These are phyloP conservation scores for Pythium insidiosum DNA, from an alignment of 352 stramenopile species.

Conservation along the genomic window DNA sequence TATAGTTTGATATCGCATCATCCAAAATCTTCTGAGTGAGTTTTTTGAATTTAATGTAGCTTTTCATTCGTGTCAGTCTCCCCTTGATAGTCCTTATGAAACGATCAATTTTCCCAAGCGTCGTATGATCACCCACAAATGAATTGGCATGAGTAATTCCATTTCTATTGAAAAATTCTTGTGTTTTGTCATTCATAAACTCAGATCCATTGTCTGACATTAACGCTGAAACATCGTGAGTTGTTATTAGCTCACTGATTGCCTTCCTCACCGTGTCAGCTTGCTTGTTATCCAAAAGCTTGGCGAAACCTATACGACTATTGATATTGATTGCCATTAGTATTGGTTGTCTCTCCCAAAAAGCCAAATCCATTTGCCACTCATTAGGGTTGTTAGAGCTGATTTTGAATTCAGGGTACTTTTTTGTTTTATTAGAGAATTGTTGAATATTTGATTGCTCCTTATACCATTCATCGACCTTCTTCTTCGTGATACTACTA, in stretches of 20 bases:
- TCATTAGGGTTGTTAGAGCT: constrained; percentile 13
- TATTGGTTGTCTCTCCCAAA: constrained; percentile 15
- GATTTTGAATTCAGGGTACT: constrained; percentile 11
- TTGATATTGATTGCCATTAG: constrained; percentile 30
- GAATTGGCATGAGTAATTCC: constrained; percentile 32
- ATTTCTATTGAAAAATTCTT: constrained; percentile 18
- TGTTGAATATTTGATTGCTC: constrained; percentile 14
- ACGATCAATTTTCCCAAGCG: constrained; percentile 33
- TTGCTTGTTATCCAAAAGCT: constrained; percentile 25
- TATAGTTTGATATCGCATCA: constrained; percentile 27
- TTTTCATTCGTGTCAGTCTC: constrained; percentile 18
- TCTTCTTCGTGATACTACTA: constrained; percentile 10
- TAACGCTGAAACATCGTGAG: constrained; percentile 16
- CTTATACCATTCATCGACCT: constrained; percentile 15
- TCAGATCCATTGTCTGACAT: constrained; percentile 28
- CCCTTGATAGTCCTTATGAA: constrained; percentile 32
- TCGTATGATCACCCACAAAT: constrained; percentile 23
- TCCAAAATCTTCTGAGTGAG: constrained; percentile 17
- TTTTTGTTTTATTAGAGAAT: constrained; percentile 11
- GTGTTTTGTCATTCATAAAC: constrained; percentile 23
- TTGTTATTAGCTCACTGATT: constrained; percentile 14
- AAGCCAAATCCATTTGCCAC: constrained; percentile 23
- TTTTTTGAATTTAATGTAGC: no score
- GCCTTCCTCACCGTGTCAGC: constrained; percentile 16
- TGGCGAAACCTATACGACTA: constrained; percentile 24